Conservation (phyloP, 2,329 filamentous ascomycete species). For the Colletotrichum coccodes region DNA sequence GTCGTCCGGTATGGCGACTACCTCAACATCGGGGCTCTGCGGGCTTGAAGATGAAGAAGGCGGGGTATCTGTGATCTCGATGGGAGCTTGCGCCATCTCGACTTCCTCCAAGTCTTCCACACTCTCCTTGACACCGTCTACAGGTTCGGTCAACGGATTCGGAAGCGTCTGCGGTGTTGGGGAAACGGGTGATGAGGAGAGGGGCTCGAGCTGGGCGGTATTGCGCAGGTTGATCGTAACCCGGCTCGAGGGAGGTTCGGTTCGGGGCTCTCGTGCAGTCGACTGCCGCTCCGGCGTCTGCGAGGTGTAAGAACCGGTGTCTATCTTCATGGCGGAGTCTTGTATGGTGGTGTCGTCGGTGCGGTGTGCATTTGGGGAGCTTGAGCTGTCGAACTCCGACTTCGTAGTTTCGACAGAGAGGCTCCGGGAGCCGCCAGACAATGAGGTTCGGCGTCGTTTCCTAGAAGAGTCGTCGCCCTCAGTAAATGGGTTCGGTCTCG, state of each 20-base stretch:
- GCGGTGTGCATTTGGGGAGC: conserved; percentile 41
- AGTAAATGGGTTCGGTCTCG: conserved; percentile 72
- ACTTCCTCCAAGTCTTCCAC: conserved; percentile 56
- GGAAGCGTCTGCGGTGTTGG: conserved; percentile 42
- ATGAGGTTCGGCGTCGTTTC: conserved; percentile 71
- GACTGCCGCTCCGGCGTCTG: conserved; percentile 53
- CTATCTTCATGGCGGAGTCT: conserved; percentile 51
- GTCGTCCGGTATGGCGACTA: conserved; percentile 51
- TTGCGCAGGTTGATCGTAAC: conserved; percentile 71
- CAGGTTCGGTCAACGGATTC: conserved; percentile 15
- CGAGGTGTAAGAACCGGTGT: conserved; percentile 50
- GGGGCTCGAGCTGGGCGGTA: conserved; percentile 49
- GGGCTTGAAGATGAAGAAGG: conserved; percentile 50
- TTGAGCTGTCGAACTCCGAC: conserved; percentile 44
- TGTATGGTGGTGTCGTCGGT: conserved; percentile 38
- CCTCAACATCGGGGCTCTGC: conserved; percentile 56
- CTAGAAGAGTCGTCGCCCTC: conserved; percentile 65
- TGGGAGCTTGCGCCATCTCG: conserved; percentile 43
- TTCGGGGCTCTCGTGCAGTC: conserved; percentile 43
- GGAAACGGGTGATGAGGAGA: conserved; percentile 56
- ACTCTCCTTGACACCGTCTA: conserved; percentile 48
- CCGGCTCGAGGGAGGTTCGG: conserved; percentile 62
- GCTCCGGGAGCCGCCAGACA: conserved; percentile 61
- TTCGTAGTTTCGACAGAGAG: conserved; percentile 58
- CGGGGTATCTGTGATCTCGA: conserved; percentile 38